phyloP scores from a whole-genome alignment of 306 rosid species.

The Gynostemma pentaphyllum region DNA sequence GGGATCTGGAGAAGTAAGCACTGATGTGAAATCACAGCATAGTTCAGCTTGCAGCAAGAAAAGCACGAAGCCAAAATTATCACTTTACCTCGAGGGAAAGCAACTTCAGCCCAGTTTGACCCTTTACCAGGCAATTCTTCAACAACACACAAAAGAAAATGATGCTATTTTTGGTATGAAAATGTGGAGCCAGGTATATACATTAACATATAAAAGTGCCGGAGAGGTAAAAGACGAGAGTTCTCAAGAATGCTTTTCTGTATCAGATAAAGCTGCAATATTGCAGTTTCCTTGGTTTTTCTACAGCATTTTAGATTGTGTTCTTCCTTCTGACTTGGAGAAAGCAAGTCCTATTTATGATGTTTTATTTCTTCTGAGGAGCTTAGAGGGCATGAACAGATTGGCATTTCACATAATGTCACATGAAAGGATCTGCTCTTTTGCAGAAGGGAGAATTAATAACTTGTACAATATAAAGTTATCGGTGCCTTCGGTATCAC shows the following conservation, averaged over 20 bases:
- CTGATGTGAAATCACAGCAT: constrained; percentile 27
- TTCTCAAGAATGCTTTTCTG: constrained; percentile 21
- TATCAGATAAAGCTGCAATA: constrained; percentile 18
- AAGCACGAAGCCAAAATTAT: constrained; percentile 40
- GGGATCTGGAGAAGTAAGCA: constrained; percentile 32
- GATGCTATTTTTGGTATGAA: constrained; percentile 40
- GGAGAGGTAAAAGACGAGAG: constrained; percentile 19
- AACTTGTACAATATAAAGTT: constrained; percentile 48
- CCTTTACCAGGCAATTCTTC: constrained; percentile 76
- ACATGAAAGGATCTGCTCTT: constrained; percentile 69
- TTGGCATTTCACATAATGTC: constrained; percentile 57
- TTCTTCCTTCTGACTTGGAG: constrained; percentile 68
- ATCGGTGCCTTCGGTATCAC: constrained; percentile 43
- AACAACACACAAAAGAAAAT: constrained; percentile 48
- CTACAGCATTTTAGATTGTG: constrained; percentile 48
- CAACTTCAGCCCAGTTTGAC: constrained; percentile 46
- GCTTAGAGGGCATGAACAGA: constrained; percentile 76
- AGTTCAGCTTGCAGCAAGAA: constrained; percentile 32
- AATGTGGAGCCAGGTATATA: constrained; percentile 65
- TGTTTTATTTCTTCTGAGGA: constrained; percentile 58
- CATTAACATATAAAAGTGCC: constrained; percentile 50
- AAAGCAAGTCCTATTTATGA: constrained; percentile 56
- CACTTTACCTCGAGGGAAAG: constrained; percentile 65
- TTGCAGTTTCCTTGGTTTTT: constrained; percentile 47
- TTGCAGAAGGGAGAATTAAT: constrained; percentile 65